Evolutionary conservation across 495 filamentous ascomycete genomes (phyloP), one percentile per base, ranked within the genome.

Genomic region (Penicillium ucsense): DNA sequence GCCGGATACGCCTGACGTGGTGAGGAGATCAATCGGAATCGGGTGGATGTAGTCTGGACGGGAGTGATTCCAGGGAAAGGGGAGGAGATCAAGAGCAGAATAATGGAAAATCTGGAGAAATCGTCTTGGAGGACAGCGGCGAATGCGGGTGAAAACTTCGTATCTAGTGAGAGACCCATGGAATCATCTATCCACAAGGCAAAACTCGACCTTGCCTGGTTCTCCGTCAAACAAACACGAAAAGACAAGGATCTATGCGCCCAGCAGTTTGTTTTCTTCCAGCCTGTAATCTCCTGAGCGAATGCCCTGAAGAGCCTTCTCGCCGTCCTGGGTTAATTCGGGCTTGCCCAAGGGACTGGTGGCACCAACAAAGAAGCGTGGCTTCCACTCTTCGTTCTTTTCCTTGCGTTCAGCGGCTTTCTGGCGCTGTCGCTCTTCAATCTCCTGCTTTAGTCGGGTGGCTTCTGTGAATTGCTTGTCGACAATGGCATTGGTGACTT

Each of bases 381-480:
- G 92, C 49, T 82, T 74, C 86, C 87, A 97, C 11, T 82, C 73
- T 41, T 76, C 75, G 11, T 77, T 73, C 7, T 73, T 75, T 8
- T 69, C 73, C 50, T 86, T 81, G 29, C 91, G 74, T 51, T 88
- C 81, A n/a, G 84, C 79, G 2, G 88, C 89, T 64, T 84, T 88
- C 54, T 85, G 76, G 33, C 91, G 76, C 64, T 98, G 91, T 12
- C 79, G 77, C 57, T 98, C 90, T 65, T 98, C 91, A 8, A 98
- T 79, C 54, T 94, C 88, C 39, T 88, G 79, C 67, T 98, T 98
- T 38, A 89, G 65, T 35, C 79, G 80, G 39, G 91, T 97, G 9
- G 92, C 92, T 51, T 83, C 80, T 37, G 76, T 76, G 64, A 79
- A 98, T 54, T 90, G 88, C 63, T 88, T 95, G 50, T 81, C 70